These are phyloP conservation scores for Metarhizium guizhouense DNA, from an alignment of 2,329 filamentous ascomycete species.

Conservation along the genomic window DNA sequence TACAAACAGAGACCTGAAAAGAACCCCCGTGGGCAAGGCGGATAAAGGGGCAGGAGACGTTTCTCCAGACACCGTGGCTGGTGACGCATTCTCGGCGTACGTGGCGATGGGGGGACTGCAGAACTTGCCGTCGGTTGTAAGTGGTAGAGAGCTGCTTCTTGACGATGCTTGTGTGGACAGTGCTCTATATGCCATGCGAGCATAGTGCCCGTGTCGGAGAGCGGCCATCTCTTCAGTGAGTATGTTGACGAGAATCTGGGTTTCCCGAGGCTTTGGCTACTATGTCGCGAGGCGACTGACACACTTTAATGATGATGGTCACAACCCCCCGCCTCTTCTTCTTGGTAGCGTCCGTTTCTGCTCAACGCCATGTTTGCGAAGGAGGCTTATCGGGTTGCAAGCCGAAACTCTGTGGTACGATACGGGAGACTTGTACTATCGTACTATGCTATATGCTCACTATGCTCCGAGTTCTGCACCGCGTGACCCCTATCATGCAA, in stretches of 20 bases:
- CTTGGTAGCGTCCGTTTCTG: not conserved
- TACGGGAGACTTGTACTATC: too few relatives aligned
- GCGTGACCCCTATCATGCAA: too few relatives aligned
- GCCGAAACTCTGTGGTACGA: not conserved
- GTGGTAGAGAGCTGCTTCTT: not conserved
- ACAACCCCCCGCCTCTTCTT: not conserved
- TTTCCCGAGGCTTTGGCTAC: not conserved
- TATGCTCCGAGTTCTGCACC: too few relatives aligned
- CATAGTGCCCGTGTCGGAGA: not conserved
- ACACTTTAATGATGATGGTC: too few relatives aligned
- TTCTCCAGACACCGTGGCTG: not conserved
- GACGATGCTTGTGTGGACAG: not conserved
- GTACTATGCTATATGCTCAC: too few relatives aligned
- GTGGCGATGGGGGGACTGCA: not conserved
- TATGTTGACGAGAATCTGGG: not conserved
- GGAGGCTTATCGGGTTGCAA: not conserved
- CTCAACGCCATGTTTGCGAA: not conserved
- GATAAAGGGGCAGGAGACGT: slow-evolving; percentile 12
- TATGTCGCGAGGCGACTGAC: not conserved
- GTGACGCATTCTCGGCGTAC: not conserved
- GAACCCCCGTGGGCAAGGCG: slow-evolving; percentile 22
- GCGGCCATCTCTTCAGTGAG: not conserved
- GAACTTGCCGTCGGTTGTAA: not conserved
- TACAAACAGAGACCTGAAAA: slow-evolving; percentile 32
- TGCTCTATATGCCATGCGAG: not conserved